A percentile compares a stretch with the other conserved stretches of the same genome.
phyloP scores from a whole-genome alignment of 805 yeast species.

The Saturnispora bothae region DNA sequence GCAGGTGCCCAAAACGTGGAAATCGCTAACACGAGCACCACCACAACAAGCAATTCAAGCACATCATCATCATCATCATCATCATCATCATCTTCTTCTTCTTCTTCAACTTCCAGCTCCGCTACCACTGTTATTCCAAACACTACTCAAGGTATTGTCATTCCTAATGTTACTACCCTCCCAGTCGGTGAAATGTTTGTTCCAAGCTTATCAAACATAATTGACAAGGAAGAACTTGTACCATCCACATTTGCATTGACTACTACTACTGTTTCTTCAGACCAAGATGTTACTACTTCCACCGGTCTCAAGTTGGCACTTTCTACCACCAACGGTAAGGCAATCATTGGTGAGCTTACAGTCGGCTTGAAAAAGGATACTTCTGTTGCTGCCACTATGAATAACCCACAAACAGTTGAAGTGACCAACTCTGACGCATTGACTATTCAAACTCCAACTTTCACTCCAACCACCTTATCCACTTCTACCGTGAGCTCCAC shows the following conservation, averaged over 20 bases:
- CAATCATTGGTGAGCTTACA: slow-evolving; percentile 9
- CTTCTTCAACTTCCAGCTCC: not conserved
- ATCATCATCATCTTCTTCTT: not conserved
- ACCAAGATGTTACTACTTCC: slow-evolving; percentile 10
- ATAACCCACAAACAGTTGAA: slow-evolving; percentile 14
- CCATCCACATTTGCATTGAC: slow-evolving; percentile 13
- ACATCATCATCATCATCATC: slow-evolving; percentile 1
- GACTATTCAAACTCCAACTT: slow-evolving; percentile 1
- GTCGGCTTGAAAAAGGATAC: slow-evolving; percentile 12
- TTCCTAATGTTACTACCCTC: slow-evolving; percentile 8
- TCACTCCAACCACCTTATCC: slow-evolving; percentile 10
- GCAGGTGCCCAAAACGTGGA: slow-evolving; percentile 6
- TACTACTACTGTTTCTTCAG: slow-evolving; percentile 12
- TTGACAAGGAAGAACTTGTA: slow-evolving; percentile 5
- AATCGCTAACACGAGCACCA: slow-evolving; percentile 3
- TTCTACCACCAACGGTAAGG: slow-evolving; percentile 7
- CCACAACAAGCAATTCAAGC: not conserved
- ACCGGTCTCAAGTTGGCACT: slow-evolving; percentile 11
- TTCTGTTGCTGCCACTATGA: slow-evolving; percentile 8
- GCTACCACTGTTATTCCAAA: not conserved
- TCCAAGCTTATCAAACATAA: slow-evolving; percentile 3
- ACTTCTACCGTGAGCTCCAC: not conserved
- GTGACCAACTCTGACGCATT: slow-evolving; percentile 15
- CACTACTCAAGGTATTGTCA: not conserved
- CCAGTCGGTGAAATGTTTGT: slow-evolving; percentile 12